Base-by-base conservation (phyloP, 2,329 filamentous ascomycete species). In the Seiridium cupressi region DNA sequence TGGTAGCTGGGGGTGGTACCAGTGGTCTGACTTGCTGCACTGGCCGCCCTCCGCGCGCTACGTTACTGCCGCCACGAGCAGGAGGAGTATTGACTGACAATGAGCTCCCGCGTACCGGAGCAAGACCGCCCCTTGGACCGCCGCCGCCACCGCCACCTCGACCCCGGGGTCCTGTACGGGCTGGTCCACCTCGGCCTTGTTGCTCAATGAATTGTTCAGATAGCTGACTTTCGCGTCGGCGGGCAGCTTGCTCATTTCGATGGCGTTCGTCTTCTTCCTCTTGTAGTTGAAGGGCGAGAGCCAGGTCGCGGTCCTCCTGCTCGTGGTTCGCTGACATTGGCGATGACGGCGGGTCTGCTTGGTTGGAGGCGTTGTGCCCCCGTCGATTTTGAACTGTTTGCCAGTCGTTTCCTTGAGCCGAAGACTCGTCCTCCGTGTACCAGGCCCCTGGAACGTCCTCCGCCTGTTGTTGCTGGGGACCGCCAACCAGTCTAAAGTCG, bases 221-320 rank as follows among this genome's bases (percentile, higher is more conserved):
- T 1, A 91, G 79, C 60, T 86, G 78, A 58, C 86, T 87, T 72
- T 93, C 88, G n/a, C 86, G 80, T 9, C 81, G 79, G 6, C 88
- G 82, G 1, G 88, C 84, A 8, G 84, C 85, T 54, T 87, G 83
- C 55, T 86, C 82, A 5, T 70, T 66, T n/a, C 85, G 84, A 64
- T 93, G 86, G 11, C 87, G 84, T 68, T 92, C 88, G 64, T 97
- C 92, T 73, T 98, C 94, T 72, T 97, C 93, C 69, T 98, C 95
- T 72, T 98, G 94, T 1, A 97, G 83, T 70, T 98, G 95, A 5
- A 99, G 81, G 0, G 94, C 93, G 3, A 98, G 82, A 0, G 95
- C 95, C 36, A 97, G 77, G 62, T 95, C 91, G 61, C 93, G 87
- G 68, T 97, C 93, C 75, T 97, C 87, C 78, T 96, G 84, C 76